Conservation (phyloP, 2,329 filamentous ascomycete genomes). For the Cladosporium sp. region DNA sequence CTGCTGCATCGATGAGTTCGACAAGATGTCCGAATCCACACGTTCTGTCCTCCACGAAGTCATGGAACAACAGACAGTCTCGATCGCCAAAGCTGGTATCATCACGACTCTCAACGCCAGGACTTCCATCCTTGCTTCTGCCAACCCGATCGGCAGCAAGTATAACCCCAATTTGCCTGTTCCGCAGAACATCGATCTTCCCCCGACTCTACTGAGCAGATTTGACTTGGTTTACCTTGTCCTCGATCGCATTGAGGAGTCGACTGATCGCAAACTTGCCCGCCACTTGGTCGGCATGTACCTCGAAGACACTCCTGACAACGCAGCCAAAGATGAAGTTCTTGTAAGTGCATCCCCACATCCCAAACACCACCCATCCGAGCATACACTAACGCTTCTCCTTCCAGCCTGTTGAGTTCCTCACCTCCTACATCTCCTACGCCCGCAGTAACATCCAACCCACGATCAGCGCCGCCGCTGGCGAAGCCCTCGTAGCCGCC, state of each 20-base stretch:
- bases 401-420: conserved; percentile 78
- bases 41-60: conserved; percentile 73
- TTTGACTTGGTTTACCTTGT: conserved; percentile 98
- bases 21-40: conserved; percentile 74
- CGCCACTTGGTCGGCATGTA: conserved; percentile 96
- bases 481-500: conserved; percentile 75
- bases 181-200: conserved; percentile 95
- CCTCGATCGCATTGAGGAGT: conserved; percentile 88
- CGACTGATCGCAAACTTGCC: conserved; percentile 79
- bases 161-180: conserved; percentile 96
- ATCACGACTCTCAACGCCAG: conserved; percentile 89
- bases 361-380: not conserved
- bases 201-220: conserved; percentile 87
- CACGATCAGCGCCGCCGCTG: conserved; percentile 71
- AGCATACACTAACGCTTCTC: not conserved
- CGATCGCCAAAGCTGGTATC: conserved; percentile 73
- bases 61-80: conserved; percentile 77
- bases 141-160: conserved; percentile 95
- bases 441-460: conserved; percentile 84
- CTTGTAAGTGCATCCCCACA: conserved; percentile 55
- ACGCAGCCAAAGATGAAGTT: conserved; percentile 73
- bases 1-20: conserved; percentile 76
- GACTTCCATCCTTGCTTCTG: conserved; percentile 92
- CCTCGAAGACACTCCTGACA: conserved; percentile 87
- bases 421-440: conserved; percentile 96